Evolutionary conservation across 257 asterid species (phyloP).

Genomic region (Linderniella brevidens): DNA sequence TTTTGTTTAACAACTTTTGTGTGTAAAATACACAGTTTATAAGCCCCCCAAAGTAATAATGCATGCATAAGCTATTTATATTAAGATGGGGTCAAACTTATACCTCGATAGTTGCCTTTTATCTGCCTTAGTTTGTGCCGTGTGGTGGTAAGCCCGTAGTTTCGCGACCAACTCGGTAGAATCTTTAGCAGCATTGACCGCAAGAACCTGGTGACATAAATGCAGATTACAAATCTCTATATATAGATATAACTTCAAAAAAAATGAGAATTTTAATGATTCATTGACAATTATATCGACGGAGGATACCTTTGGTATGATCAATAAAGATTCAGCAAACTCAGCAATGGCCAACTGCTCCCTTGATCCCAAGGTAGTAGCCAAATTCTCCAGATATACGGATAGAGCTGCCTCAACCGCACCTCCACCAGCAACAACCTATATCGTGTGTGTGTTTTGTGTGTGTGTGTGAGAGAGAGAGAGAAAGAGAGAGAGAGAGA

Average conservation of each 20-base stretch:
- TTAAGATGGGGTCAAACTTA: not conserved
- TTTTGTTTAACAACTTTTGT: no score
- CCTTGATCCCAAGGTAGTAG: slow-evolving; percentile 91
- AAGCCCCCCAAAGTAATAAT: no score
- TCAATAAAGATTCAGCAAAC: slow-evolving; percentile 75
- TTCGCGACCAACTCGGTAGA: slow-evolving; percentile 89
- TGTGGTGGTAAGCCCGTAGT: slow-evolving; percentile 79
- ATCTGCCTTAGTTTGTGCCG: slow-evolving; percentile 92
- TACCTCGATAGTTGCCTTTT: slow-evolving; percentile 89
- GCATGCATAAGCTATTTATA: not conserved
- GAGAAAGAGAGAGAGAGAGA: not conserved
- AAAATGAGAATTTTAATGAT: no score
- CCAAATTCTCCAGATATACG: slow-evolving; percentile 67
- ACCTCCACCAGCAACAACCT: slow-evolving; percentile 99
- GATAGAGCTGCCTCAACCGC: slow-evolving; percentile 94
- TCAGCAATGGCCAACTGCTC: slow-evolving; percentile 98
- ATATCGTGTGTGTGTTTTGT: slow-evolving; percentile 3
- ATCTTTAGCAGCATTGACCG: slow-evolving; percentile 98
- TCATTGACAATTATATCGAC: no score
- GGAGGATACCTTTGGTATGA: slow-evolving; percentile 74
- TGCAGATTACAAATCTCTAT: no score
- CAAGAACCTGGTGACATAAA: slow-evolving; percentile 47
- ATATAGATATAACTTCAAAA: no score
- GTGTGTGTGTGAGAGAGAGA: not conserved
- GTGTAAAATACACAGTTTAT: no score